phyloP scores from a whole-genome alignment of 73 alveolate species.

The Paramecium octaurelia region DNA sequence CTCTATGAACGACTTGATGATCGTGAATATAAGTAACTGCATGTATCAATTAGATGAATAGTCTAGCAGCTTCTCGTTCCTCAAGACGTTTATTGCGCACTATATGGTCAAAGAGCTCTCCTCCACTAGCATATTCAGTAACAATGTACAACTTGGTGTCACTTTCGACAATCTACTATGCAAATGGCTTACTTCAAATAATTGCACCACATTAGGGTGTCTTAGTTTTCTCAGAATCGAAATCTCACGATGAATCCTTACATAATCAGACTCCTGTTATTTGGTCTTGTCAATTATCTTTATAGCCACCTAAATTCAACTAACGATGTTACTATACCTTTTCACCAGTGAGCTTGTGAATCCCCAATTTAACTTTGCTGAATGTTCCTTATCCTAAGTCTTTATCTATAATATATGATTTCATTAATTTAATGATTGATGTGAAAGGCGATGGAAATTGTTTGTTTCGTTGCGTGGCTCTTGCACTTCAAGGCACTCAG shows the following conservation, averaged over 20 bases:
- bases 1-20: conserved; percentile 80
- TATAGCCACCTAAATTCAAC: conserved; percentile 84
- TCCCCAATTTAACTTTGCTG: conserved; percentile 81
- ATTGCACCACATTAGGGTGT: conserved; percentile 74
- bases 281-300: conserved; percentile 88
- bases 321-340: not conserved
- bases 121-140: conserved; percentile 93
- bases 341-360: conserved; percentile 78
- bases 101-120: conserved; percentile 92
- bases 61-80: conserved; percentile 87
- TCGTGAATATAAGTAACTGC: conserved; percentile 91
- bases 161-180: conserved; percentile 67
- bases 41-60: conserved; percentile 76
- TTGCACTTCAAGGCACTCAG: not conserved
- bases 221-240: conserved; percentile 75
- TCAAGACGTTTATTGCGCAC: conserved; percentile 61
- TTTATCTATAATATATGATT: not conserved
- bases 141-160: conserved; percentile 73
- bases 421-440: conserved; percentile 37
- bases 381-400: conserved; percentile 79
- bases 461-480: not conserved
- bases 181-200: conserved; percentile 63
- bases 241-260: conserved; percentile 86
- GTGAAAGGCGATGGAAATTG: conserved; percentile 54
- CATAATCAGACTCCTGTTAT: conserved; percentile 84